Conservation (phyloP, 192 early-diverging fungal species). For the Blastocladiella britannica region DNA sequence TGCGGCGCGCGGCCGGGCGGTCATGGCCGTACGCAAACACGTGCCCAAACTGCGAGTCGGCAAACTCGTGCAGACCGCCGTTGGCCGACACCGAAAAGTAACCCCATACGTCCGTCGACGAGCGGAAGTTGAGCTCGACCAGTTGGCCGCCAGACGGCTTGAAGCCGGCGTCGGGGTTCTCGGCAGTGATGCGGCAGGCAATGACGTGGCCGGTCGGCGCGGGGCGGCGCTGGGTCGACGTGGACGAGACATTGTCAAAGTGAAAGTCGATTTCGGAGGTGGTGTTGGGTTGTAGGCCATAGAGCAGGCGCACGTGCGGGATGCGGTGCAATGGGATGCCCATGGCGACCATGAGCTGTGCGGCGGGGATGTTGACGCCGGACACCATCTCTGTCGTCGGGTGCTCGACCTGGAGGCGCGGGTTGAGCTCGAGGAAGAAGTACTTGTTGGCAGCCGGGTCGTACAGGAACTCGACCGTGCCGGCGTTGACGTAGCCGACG, state of each 20-base stretch:
- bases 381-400: constrained; percentile 98
- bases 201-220: constrained; percentile 92
- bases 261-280: constrained; percentile 85
- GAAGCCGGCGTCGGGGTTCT: constrained; percentile 98
- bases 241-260: constrained; percentile 49
- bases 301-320: constrained; percentile 85
- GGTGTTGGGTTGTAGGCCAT: constrained; percentile 71
- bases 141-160: constrained; percentile 93
- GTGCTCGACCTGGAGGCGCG: constrained; percentile 95
- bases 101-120: constrained; percentile 95
- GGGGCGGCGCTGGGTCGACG: constrained; percentile 74
- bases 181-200: constrained; percentile 92
- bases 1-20: constrained; percentile 77
- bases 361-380: constrained; percentile 91
- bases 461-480: constrained; percentile 95
- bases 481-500: constrained; percentile 85
- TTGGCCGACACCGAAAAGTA: constrained; percentile 90
- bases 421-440: constrained; percentile 94
- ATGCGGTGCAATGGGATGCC: constrained; percentile 90
- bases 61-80: constrained; percentile 94
- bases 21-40: constrained; percentile 93
- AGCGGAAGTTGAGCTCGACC: constrained; percentile 90
- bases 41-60: constrained; percentile 98
- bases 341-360: constrained; percentile 97
- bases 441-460: constrained; percentile 64